Evolutionary conservation across 441 rosid genomes (phyloP).

Genomic region (Hypseocharis bilobata): DNA sequence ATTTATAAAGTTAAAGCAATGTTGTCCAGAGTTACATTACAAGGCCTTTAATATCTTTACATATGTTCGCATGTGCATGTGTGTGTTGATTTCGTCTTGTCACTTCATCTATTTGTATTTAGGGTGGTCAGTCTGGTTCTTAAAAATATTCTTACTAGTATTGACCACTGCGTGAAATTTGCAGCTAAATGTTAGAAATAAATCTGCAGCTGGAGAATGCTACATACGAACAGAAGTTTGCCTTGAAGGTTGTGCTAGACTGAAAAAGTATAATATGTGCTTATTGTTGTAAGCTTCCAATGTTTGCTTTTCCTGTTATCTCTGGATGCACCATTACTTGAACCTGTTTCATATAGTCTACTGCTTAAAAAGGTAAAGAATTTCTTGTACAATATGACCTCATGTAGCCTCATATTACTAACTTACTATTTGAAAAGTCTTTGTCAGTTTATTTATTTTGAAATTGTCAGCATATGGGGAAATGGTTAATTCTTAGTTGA

Average conservation of each 20-base stretch:
- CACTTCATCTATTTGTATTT: conserved; percentile 6
- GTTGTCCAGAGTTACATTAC: not conserved
- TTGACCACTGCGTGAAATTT: conserved; percentile 24
- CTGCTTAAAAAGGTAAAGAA: not conserved
- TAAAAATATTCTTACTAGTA: conserved; percentile 14
- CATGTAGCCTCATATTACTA: conserved; percentile 7
- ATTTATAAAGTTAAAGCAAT: conserved; percentile 3
- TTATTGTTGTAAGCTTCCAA: conserved; percentile 15
- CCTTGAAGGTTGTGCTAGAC: conserved; percentile 64
- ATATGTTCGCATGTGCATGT: not conserved
- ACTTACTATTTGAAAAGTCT: not conserved
- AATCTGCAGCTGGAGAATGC: conserved; percentile 93
- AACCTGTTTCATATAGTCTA: not conserved
- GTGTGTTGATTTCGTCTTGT: conserved; percentile 10
- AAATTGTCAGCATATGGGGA: not conserved
- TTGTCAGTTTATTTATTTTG: not conserved
- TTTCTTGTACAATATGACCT: not conserved
- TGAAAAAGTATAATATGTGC: conserved; percentile 4
- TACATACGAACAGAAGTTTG: conserved; percentile 81
- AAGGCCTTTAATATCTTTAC: not conserved
- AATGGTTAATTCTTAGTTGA: not conserved
- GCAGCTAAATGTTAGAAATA: conserved; percentile 92
- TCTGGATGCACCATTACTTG: not conserved
- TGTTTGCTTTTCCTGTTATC: conserved; percentile 5
- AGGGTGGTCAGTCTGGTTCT: conserved; percentile 13